phyloP scores from a whole-genome alignment of 257 asterid species.

The Primulina tabacum region DNA sequence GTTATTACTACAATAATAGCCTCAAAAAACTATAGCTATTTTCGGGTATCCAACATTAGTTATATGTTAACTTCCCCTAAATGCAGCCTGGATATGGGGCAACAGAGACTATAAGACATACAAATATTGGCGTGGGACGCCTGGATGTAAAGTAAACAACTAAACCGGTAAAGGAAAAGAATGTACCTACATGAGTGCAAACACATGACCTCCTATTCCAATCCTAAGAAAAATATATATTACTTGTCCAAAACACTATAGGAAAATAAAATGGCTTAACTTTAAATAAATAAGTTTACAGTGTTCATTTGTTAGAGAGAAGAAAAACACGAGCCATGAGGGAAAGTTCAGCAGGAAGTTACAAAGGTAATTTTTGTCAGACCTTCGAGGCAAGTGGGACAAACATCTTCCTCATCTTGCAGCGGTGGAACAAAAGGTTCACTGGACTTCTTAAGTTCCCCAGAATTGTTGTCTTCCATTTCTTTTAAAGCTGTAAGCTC shows the following conservation, averaged over 20 bases:
- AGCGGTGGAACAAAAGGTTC: constrained; percentile 35
- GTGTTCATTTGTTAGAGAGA: not conserved
- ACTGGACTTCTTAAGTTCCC: constrained; percentile 54
- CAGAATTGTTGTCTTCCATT: constrained; percentile 50
- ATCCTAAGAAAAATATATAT: no score
- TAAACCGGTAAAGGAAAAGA: no score
- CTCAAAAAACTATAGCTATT: constrained; percentile 2
- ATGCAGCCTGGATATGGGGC: not conserved
- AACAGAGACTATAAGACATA: no score
- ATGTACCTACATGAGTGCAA: no score
- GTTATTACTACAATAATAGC: constrained; percentile 7
- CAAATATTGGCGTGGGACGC: no score
- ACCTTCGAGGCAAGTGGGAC: constrained; percentile 98
- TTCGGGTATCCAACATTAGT: not conserved
- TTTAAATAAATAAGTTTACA: not conserved
- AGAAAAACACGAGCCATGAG: not conserved
- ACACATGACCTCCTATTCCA: no score
- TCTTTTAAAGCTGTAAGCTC: constrained; percentile 42
- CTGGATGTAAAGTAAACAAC: no score
- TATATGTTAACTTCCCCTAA: not conserved
- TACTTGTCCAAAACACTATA: not conserved
- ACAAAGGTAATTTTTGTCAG: constrained; percentile 15
- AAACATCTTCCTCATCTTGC: constrained; percentile 71
- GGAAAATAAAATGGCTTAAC: not conserved
- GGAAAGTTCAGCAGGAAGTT: constrained; percentile 7